Base-by-base conservation (phyloP, 75 land plant genomes). In the Gnetum montanum region DNA sequence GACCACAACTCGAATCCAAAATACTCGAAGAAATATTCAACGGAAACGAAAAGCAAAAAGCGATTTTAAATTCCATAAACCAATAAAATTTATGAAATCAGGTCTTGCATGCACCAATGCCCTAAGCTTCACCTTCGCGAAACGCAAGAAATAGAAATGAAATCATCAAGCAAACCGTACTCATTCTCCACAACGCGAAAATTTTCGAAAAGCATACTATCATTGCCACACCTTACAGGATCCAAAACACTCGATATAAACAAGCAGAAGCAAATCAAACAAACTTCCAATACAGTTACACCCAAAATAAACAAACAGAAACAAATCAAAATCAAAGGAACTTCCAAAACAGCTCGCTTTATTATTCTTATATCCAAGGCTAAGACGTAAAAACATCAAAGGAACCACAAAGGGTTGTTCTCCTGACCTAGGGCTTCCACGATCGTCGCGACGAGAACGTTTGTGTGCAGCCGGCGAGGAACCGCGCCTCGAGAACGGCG, bases 391-490 rank as follows among this genome's bases (percentile, higher is more conserved):
- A 51, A 30, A 51, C 5, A 30, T 27, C 28, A 4, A 28, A 51
- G 6, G 15, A 18, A 28, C 20, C n/a, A 15, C 8, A 56, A 56
- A 63, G 11, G 62, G 49, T 8, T 48, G 64, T 31, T 52, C 43
- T 18, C 70, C 72, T 11, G 48, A 28, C 18, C 67, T 48, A 10
- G 72, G 76, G 49, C 65, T 60, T 5, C 81, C 83, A 23, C 84
- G 49, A 37, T 80, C 88, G 34, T 84, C 85, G 43, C 88, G 63
- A 44, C 80, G 41, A 3, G 70, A 52, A n/a, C 88, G 64, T 47
- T 84, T 84, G 51, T 68, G 69, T n/a, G n/a, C n/a, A 7, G 62
- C 56, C 48, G 86, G 82, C n/a, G 79, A 69, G n/a, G n/a, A n/a
- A n/a, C n/a, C n/a, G 49, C 73, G 52, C 13, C 76, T 67, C 46